A percentile compares a stretch with the other conserved stretches of the same genome.
Evolutionary conservation across 2,329 filamentous ascomycete species (phyloP).

Genomic region (Alternaria sp.): DNA sequence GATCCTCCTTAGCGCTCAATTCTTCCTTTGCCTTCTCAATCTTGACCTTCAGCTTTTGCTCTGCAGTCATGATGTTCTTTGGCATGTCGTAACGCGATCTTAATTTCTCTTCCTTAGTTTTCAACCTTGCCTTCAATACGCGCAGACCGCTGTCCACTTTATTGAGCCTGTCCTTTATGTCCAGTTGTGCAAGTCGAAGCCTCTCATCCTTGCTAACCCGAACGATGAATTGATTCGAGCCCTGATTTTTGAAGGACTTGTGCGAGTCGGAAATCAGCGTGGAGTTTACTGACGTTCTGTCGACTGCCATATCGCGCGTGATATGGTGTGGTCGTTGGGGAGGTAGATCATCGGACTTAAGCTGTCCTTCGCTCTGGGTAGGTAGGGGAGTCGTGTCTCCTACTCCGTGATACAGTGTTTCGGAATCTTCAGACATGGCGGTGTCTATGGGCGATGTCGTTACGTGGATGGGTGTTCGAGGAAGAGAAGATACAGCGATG

Average conservation of each 20-base stretch:
- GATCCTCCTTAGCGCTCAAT: background rate
- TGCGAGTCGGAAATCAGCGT: background rate
- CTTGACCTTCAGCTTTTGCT: background rate
- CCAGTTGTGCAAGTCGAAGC: constrained; percentile 1
- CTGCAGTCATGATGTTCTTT: background rate
- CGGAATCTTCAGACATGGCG: background rate
- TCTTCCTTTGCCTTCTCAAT: background rate
- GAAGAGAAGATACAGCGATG: background rate
- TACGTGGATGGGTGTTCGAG: background rate
- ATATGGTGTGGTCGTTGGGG: background rate
- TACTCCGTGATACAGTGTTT: background rate
- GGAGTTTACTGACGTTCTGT: background rate
- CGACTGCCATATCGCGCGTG: background rate
- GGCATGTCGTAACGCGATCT: too few relatives aligned
- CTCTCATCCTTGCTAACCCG: background rate
- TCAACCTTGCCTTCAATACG: too few relatives aligned
- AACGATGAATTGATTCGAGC: background rate
- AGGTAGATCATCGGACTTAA: background rate
- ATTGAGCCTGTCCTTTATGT: background rate
- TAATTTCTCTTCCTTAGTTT: too few relatives aligned
- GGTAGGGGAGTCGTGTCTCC: background rate
- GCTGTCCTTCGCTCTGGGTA: background rate
- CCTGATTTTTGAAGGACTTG: background rate
- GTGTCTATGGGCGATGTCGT: background rate
- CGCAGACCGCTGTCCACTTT: background rate